Evolutionary conservation across 805 yeast genomes (phyloP).

Genomic region (Kazachstania kunashirensis): DNA sequence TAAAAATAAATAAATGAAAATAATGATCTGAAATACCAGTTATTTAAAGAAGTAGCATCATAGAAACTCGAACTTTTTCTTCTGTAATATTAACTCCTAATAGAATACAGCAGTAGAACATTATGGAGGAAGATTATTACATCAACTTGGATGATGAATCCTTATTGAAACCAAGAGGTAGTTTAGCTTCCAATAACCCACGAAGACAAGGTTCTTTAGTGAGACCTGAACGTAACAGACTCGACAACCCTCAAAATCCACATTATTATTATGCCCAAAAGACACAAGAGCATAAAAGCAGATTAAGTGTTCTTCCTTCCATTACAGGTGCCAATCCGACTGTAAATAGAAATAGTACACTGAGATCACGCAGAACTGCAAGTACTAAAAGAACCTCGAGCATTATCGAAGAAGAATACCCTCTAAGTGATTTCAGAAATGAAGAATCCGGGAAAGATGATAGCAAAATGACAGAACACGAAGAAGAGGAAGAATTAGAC

Average conservation of each 20-base stretch:
- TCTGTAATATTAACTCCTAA: no score
- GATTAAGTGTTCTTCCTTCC: conserved; percentile 57
- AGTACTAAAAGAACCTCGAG: background rate
- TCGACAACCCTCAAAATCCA: conserved; percentile 59
- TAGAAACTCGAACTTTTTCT: no score
- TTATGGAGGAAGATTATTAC: conserved; percentile 8
- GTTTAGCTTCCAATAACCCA: conserved; percentile 12
- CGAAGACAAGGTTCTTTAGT: conserved; percentile 50
- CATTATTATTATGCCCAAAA: conserved; percentile 69
- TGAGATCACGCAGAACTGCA: conserved; percentile 5
- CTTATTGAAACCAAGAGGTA: conserved; percentile 21
- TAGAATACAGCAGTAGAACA: no score
- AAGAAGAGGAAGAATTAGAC: background rate
- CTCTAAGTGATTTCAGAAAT: conserved; percentile 2
- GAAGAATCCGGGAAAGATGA: background rate
- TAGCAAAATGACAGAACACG: conserved; percentile 1
- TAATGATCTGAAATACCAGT: no score
- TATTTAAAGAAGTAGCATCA: no score
- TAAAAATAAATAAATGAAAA: no score
- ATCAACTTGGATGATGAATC: conserved; percentile 24
- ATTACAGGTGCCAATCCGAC: conserved; percentile 62
- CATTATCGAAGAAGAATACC: conserved; percentile 3
- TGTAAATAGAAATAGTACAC: conserved; percentile 1
- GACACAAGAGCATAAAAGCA: conserved; percentile 53
- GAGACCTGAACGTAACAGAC: conserved; percentile 70